A percentile compares a stretch with the other conserved stretches of the same genome.
These are phyloP conservation scores for Aspergillus ruber DNA, from an alignment of 2,329 filamentous ascomycete genomes.

Conservation along the genomic window DNA sequence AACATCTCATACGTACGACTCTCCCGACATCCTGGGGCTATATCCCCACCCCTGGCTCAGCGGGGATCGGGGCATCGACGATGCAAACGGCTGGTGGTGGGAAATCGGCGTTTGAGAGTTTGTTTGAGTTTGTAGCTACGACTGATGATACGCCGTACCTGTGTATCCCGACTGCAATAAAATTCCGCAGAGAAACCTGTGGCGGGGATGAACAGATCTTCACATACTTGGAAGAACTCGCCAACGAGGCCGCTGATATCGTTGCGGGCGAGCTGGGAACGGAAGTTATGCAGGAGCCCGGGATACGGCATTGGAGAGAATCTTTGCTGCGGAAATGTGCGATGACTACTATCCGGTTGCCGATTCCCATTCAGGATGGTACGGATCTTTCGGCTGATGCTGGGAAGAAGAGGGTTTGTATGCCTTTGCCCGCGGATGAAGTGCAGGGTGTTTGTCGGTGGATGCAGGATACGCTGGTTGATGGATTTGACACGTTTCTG, in stretches of 20 bases:
- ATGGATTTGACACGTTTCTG: conserved; percentile 66
- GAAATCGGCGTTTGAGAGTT: conserved; percentile 58
- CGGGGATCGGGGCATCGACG: conserved; percentile 42
- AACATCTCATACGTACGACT: conserved; percentile 65
- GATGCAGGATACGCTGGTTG: conserved; percentile 49
- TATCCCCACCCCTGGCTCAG: conserved; percentile 35
- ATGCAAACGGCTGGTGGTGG: conserved; percentile 26
- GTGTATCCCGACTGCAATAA: conserved; percentile 63
- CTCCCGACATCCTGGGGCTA: conserved; percentile 79
- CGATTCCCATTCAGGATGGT: conserved; percentile 43
- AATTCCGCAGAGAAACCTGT: conserved; percentile 62
- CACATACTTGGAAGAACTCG: conserved; percentile 57
- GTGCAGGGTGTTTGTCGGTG: conserved; percentile 47
- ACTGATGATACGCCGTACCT: conserved; percentile 66
- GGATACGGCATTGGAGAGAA: conserved; percentile 18
- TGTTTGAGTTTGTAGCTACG: conserved; percentile 74
- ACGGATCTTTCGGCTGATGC: neutral
- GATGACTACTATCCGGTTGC: conserved; percentile 68
- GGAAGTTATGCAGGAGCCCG: conserved; percentile 56
- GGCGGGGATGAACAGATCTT: conserved; percentile 68
- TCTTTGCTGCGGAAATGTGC: conserved; percentile 55
- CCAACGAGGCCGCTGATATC: conserved; percentile 54
- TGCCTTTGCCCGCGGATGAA: conserved; percentile 34
- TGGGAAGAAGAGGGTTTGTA: conserved; percentile 3
- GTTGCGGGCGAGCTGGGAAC: conserved; percentile 63